A percentile compares a stretch with the other conserved stretches of the same genome.
These are phyloP conservation scores for Dalechampia spathulata DNA, from an alignment of 441 rosid genomes.

Conservation along the genomic window DNA sequence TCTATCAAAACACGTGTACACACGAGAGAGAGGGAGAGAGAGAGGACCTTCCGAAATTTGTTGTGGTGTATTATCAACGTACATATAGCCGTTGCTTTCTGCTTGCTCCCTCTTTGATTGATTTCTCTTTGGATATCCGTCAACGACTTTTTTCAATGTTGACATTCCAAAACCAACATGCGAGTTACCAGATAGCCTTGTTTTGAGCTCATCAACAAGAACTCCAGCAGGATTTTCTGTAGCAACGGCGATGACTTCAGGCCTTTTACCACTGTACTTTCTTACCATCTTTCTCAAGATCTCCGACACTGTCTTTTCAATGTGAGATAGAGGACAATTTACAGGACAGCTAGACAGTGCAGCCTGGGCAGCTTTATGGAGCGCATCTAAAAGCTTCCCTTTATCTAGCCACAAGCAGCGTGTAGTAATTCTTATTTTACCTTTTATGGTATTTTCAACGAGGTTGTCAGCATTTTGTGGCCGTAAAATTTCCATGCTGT, in stretches of 20 bases:
- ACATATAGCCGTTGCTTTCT: slow-evolving; percentile 27
- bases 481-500: slow-evolving; percentile 89
- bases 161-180: slow-evolving; percentile 45
- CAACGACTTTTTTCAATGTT: slow-evolving; percentile 45
- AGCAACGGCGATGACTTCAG: slow-evolving; percentile 84
- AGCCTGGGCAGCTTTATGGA: slow-evolving; percentile 89
- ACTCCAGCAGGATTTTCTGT: slow-evolving; percentile 71
- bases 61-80: slow-evolving; percentile 19
- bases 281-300: slow-evolving; percentile 86
- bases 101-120: slow-evolving; percentile 22
- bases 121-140: slow-evolving; percentile 31
- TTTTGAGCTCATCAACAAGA: slow-evolving; percentile 61
- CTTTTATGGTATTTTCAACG: slow-evolving; percentile 54
- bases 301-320: slow-evolving; percentile 85
- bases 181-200: slow-evolving; percentile 58
- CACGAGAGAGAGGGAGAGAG: slow-evolving; percentile 6
- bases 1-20: not conserved
- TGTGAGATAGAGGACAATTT: slow-evolving; percentile 75
- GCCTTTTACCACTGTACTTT: slow-evolving; percentile 92
- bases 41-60: slow-evolving; percentile 31
- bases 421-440: slow-evolving; percentile 88
- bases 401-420: slow-evolving; percentile 98
- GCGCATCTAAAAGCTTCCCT: slow-evolving; percentile 88
- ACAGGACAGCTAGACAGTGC: slow-evolving; percentile 88
- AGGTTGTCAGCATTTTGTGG: slow-evolving; percentile 41